Evolutionary conservation across 805 yeast species (phyloP).

Genomic region (Candida chauliodis): DNA sequence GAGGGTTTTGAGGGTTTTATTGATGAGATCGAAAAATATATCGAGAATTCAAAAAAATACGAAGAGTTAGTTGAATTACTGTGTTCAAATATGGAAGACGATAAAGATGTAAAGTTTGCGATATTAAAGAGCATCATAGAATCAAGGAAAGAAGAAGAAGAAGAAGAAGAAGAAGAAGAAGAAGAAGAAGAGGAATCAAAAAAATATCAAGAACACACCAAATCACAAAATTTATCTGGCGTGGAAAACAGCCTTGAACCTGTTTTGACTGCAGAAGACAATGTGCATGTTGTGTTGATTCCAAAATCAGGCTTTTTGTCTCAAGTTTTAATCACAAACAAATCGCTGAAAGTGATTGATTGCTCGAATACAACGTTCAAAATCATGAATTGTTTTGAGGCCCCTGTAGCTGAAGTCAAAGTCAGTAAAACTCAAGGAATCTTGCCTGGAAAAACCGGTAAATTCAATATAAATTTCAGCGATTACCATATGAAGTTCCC

Average conservation of each 20-base stretch:
- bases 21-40: conserved; percentile 14
- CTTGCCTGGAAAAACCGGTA: conserved; percentile 25
- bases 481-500: conserved; percentile 33
- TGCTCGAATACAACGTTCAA: conserved; percentile 28
- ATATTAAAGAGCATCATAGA: conserved; percentile 21
- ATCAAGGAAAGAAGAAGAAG: conserved; percentile 3
- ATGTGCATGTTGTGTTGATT: conserved; percentile 19
- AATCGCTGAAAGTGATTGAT: conserved; percentile 21
- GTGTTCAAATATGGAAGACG: conserved; percentile 7
- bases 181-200: neutral
- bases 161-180: conserved; percentile 1
- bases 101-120: conserved; percentile 19
- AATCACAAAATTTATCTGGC: too few species aligned
- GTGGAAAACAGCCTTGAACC: too few species aligned
- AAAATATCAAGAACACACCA: neutral
- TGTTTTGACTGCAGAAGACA: conserved; percentile 6
- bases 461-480: conserved; percentile 30
- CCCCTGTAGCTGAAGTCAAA: conserved; percentile 21
- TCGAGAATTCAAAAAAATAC: conserved; percentile 22
- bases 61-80: conserved; percentile 17
- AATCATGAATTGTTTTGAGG: conserved; percentile 27
- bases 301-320: conserved; percentile 31
- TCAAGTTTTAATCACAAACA: conserved; percentile 29
- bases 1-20: conserved; percentile 18
- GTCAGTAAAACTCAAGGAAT: conserved; percentile 32